A percentile compares a stretch with the other conserved stretches of the same genome.
These are phyloP conservation scores for Rhodosporidiobolus sp. DNA, from an alignment of 768 basidiomycete genomes.

Conservation along the genomic window DNA sequence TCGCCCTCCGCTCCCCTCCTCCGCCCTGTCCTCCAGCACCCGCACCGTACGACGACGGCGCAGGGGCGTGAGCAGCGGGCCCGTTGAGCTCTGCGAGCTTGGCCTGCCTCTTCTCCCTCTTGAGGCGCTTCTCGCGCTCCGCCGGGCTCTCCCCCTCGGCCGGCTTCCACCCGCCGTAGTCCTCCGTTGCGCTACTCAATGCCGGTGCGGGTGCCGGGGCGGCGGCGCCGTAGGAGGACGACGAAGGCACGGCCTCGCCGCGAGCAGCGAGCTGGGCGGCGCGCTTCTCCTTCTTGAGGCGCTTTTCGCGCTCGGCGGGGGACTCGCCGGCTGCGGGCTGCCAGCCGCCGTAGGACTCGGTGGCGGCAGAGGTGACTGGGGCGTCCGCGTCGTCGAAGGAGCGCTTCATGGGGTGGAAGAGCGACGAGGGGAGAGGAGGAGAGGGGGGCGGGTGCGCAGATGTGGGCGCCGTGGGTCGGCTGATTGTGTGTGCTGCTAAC, in stretches of 20 bases:
- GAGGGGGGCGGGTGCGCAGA: too few species aligned
- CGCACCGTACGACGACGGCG: neutral
- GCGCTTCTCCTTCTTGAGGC: slow-evolving; percentile 28
- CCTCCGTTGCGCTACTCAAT: neutral
- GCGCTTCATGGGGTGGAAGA: neutral
- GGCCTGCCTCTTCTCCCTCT: slow-evolving; percentile 33
- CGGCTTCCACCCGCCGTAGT: slow-evolving; percentile 29
- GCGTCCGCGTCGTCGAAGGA: too few species aligned
- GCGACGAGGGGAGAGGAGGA: neutral
- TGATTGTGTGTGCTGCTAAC: too few species aligned
- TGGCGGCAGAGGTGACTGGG: neutral
- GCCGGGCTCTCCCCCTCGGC: slow-evolving; percentile 30
- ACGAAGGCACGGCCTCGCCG: neutral
- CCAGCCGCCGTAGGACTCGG: slow-evolving; percentile 16
- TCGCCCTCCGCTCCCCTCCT: neutral
- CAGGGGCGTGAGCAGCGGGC: slow-evolving; percentile 7
- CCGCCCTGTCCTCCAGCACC: neutral
- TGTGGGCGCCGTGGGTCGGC: too few species aligned
- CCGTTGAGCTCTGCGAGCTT: slow-evolving; percentile 4
- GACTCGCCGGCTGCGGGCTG: slow-evolving; percentile 11
- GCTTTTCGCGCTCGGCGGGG: slow-evolving; percentile 25
- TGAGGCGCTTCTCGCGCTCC: slow-evolving; percentile 38
- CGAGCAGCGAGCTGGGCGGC: slow-evolving; percentile 6
- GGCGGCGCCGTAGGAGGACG: neutral
- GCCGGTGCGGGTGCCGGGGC: neutral